These are phyloP conservation scores for Taphrina confusa DNA, from an alignment of 1,139 yeast genomes.

Conservation along the genomic window DNA sequence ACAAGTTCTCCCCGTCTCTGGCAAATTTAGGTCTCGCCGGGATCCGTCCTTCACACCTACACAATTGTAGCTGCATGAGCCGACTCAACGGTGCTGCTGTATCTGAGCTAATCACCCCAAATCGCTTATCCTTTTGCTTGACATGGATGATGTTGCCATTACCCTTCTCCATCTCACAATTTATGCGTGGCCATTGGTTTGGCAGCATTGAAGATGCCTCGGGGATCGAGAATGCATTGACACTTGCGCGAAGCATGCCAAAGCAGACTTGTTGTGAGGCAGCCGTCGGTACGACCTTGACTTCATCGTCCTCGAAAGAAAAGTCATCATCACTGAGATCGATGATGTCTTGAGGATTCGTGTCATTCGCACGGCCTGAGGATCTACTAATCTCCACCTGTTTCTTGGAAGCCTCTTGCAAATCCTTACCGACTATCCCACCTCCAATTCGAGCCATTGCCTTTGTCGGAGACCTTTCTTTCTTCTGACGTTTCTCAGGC, in stretches of 20 bases:
- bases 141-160: constrained; percentile 26
- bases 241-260: constrained; percentile 29
- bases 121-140: constrained; percentile 17
- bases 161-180: constrained; percentile 17
- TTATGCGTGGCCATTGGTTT: constrained; percentile 29
- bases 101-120: constrained; percentile 29
- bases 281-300: constrained; percentile 7
- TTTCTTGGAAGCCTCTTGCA: constrained; percentile 31
- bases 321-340: constrained; percentile 17
- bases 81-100: constrained; percentile 26
- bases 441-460: constrained; percentile 5
- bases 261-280: constrained; percentile 21
- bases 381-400: constrained; percentile 6
- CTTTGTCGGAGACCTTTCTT: constrained; percentile 9
- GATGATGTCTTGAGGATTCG: background rate
- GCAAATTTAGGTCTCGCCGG: constrained; percentile 25
- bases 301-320: constrained; percentile 12
- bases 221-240: constrained; percentile 28
- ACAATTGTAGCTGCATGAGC: constrained; percentile 17
- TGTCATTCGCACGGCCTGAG: background rate
- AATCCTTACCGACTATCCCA: constrained; percentile 27
- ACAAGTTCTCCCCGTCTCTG: constrained; percentile 28
- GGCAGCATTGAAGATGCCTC: constrained; percentile 21
- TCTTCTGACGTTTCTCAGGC: constrained; percentile 19
- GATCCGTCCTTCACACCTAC: constrained; percentile 27